Evolutionary conservation across 2,329 filamentous ascomycete genomes (phyloP).

Genomic region (Ceratocystis eucalypticola): DNA sequence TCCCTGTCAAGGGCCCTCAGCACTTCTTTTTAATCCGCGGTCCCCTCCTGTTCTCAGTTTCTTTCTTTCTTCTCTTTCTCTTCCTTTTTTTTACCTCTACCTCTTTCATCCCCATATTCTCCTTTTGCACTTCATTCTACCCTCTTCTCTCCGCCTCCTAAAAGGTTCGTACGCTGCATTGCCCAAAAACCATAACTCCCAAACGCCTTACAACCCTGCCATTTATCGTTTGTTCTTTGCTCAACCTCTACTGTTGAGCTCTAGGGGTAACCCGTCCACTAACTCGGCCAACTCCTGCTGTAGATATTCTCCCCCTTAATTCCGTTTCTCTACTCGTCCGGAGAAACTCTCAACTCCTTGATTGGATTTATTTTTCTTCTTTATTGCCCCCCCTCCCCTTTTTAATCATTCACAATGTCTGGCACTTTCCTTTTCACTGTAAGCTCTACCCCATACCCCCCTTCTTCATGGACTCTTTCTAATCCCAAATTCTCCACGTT

Average conservation of each 20-base stretch:
- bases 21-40: constrained; percentile 16
- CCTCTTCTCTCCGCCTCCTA: constrained; percentile 12
- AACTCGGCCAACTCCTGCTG: not conserved
- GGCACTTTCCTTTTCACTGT: constrained; percentile 77
- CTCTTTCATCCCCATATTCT: constrained; percentile 21
- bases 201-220: constrained; percentile 4
- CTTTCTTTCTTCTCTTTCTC: constrained; percentile 23
- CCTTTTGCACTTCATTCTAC: constrained; percentile 15
- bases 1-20: constrained; percentile 6
- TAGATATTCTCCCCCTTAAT: constrained; percentile 8
- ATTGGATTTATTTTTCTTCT: constrained; percentile 18
- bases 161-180: constrained; percentile 5
- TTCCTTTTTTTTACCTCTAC: constrained; percentile 11
- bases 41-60: constrained; percentile 24
- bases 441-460: constrained; percentile 24
- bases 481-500: constrained; percentile 21
- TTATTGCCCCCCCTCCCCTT: constrained; percentile 18
- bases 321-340: constrained; percentile 3
- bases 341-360: constrained; percentile 20
- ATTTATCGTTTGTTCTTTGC: constrained; percentile 19
- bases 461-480: not conserved
- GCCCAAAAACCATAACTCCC: not conserved
- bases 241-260: not conserved
- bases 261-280: constrained; percentile 12
- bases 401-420: constrained; percentile 41